Evolutionary conservation across 73 alveolate genomes (phyloP).

Genomic region (Paramecium caudatum): DNA sequence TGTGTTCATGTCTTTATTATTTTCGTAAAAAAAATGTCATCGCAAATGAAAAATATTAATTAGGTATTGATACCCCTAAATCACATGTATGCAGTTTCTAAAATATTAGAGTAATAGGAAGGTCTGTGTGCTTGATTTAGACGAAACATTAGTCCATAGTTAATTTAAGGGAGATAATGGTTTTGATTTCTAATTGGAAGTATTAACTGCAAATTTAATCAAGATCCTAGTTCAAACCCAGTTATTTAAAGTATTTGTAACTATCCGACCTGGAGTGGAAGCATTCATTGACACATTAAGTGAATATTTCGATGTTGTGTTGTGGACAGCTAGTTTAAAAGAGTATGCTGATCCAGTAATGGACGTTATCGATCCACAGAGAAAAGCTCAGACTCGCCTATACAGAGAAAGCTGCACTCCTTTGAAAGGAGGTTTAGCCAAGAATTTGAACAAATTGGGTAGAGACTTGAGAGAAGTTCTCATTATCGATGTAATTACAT

Average conservation of each 20-base stretch:
- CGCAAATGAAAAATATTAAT: constrained; percentile 30
- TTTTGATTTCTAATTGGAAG: constrained; percentile 69
- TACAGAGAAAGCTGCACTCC: constrained; percentile 80
- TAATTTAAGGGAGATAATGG: constrained; percentile 71
- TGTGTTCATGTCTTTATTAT: background rate
- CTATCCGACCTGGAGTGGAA: constrained; percentile 88
- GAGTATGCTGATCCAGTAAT: constrained; percentile 86
- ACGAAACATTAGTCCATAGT: constrained; percentile 85
- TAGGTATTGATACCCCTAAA: constrained; percentile 66
- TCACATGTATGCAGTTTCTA: background rate
- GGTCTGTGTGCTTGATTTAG: constrained; percentile 81
- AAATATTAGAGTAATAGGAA: constrained; percentile 61
- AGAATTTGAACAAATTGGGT: constrained; percentile 80
- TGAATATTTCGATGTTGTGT: constrained; percentile 79
- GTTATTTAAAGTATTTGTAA: constrained; percentile 80
- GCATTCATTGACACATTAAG: constrained; percentile 80
- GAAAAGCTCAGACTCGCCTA: constrained; percentile 64
- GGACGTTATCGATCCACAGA: constrained; percentile 76
- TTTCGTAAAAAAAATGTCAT: background rate
- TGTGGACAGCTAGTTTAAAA: constrained; percentile 81
- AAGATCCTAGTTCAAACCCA: constrained; percentile 55
- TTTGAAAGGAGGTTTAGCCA: constrained; percentile 75
- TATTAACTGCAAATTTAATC: background rate
- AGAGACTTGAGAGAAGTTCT: constrained; percentile 78
- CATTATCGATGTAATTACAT: constrained; percentile 78